These are phyloP conservation scores for Iberis pinnata DNA, from an alignment of 345 rosid species.

Conservation along the genomic window DNA sequence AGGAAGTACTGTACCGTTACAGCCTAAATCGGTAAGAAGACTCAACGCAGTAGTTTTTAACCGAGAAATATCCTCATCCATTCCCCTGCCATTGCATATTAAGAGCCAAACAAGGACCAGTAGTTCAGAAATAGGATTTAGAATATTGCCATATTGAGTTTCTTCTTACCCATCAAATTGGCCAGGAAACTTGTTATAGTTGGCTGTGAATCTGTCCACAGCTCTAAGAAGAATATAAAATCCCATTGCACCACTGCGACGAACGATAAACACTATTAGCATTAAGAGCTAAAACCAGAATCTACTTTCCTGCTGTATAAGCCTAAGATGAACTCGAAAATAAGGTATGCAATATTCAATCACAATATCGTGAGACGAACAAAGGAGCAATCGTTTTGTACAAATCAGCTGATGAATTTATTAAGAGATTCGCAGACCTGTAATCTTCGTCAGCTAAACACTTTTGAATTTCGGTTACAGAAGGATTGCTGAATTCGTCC, in stretches of 20 bases:
- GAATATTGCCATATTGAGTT: conserved; percentile 7
- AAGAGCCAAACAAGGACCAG: background rate
- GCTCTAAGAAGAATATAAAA: conserved; percentile 89
- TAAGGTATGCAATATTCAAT: background rate
- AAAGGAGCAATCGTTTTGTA: background rate
- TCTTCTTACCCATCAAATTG: conserved; percentile 81
- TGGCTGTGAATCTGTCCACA: conserved; percentile 76
- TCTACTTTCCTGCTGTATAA: conserved; percentile 4
- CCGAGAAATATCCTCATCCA: conserved; percentile 88
- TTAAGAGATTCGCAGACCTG: conserved; percentile 43
- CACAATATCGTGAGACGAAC: conserved; percentile 1
- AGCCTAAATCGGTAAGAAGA: conserved; percentile 72
- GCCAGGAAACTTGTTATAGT: conserved; percentile 87
- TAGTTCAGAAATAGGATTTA: conserved; percentile 1
- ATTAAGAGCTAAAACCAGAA: conserved; percentile 6
- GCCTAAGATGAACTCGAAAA: conserved; percentile 3
- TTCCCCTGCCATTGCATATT: conserved; percentile 41
- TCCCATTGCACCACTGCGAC: conserved; percentile 61
- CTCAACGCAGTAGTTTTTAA: conserved; percentile 60
- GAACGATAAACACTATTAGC: conserved; percentile 13
- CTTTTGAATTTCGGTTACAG: conserved; percentile 58
- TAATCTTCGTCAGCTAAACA: conserved; percentile 73
- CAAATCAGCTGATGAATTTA: conserved; percentile 3
- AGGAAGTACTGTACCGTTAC: conserved; percentile 67
- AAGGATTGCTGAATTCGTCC: conserved; percentile 81